Conservation (phyloP, 139 green algal species). For the Chlorella sp. region DNA sequence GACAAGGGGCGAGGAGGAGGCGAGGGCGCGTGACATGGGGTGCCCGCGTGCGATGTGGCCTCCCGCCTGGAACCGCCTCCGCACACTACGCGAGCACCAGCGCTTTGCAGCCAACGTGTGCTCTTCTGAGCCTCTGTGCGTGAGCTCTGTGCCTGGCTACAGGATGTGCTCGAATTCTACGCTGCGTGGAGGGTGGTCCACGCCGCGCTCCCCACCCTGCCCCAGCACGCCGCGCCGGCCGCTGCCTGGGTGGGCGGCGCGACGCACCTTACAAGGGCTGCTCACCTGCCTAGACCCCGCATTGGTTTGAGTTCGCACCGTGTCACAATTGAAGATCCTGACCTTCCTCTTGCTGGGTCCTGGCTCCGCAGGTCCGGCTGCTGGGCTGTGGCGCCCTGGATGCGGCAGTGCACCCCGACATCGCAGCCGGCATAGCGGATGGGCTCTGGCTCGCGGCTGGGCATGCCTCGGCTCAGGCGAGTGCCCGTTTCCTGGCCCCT, state of each 20-base stretch:
- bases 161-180: conserved; percentile 70
- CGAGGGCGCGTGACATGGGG: too few species aligned
- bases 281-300: neutral
- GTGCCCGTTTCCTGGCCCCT: neutral
- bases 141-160: too few species aligned
- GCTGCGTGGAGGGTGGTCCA: conserved; percentile 55
- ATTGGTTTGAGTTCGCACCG: neutral
- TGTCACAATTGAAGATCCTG: neutral
- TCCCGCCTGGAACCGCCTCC: too few species aligned
- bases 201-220: conserved; percentile 37
- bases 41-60: too few species aligned
- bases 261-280: neutral
- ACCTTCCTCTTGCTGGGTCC: too few species aligned
- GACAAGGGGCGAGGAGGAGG: too few species aligned
- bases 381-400: conserved; percentile 11
- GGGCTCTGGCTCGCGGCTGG: conserved; percentile 13
- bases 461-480: neutral
- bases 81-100: too few species aligned
- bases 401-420: conserved; percentile 8
- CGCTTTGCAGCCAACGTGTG: too few species aligned
- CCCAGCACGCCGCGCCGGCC: conserved; percentile 30
- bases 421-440: conserved; percentile 9
- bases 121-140: too few species aligned
- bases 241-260: conserved; percentile 48
- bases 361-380: conserved; percentile 2